Evolutionary conservation across 1,139 yeast genomes (phyloP).

Genomic region (Taphrina flavorubra): DNA sequence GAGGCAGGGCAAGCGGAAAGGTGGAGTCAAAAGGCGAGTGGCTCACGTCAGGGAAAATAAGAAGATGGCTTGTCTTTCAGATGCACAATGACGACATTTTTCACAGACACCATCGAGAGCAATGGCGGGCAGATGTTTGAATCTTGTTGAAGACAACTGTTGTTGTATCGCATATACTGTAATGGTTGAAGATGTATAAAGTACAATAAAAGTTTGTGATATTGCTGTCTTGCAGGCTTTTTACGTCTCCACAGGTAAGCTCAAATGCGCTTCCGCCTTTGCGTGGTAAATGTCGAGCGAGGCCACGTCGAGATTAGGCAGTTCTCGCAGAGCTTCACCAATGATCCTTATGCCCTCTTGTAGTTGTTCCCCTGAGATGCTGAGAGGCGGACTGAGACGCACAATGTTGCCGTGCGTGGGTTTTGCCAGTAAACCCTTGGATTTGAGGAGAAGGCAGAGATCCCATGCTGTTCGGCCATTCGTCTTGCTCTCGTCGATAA

Average conservation of each 20-base stretch:
- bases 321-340: slow-evolving; percentile 63
- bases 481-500: slow-evolving; percentile 81
- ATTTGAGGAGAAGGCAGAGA: slow-evolving; percentile 85
- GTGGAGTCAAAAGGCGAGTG: not conserved
- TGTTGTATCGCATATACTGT: no score
- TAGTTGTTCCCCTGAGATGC: slow-evolving; percentile 84
- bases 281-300: slow-evolving; percentile 24
- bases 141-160: no score
- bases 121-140: no score
- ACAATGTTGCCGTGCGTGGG: slow-evolving; percentile 97
- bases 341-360: slow-evolving; percentile 79
- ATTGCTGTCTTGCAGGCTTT: no score
- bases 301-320: slow-evolving; percentile 58
- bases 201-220: no score
- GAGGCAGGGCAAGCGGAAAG: not conserved
- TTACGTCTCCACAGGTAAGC: slow-evolving; percentile 31
- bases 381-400: slow-evolving; percentile 95
- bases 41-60: slow-evolving; percentile 8
- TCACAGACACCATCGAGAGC: not conserved
- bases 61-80: not conserved
- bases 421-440: slow-evolving; percentile 88
- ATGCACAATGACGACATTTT: slow-evolving; percentile 18
- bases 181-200: no score
- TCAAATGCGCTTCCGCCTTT: slow-evolving; percentile 24
- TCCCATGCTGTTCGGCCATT: slow-evolving; percentile 97